Evolutionary conservation across 805 yeast genomes (phyloP).

Genomic region (Yueomyces sp.): DNA sequence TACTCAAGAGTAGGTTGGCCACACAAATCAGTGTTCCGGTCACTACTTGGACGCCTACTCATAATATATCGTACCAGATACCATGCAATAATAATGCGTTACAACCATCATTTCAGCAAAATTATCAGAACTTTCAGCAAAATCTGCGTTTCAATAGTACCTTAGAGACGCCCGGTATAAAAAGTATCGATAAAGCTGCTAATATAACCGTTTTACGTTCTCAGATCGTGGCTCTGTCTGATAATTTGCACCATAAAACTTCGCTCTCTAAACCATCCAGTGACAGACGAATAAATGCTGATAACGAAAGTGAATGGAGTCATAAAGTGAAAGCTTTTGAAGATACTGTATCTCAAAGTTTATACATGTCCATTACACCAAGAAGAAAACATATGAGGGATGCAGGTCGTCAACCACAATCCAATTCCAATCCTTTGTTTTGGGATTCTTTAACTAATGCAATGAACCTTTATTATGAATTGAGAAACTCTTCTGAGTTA

Average conservation of each 20-base stretch:
- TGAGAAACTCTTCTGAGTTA: slow-evolving; percentile 30
- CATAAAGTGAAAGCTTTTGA: slow-evolving; percentile 39
- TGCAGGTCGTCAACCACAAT: slow-evolving; percentile 24
- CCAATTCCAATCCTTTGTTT: slow-evolving; percentile 32
- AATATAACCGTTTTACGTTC: too few relatives aligned
- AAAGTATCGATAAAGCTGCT: too few relatives aligned
- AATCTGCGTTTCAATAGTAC: too few relatives aligned
- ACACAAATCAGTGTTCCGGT: slow-evolving; percentile 23
- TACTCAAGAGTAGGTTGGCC: slow-evolving; percentile 26
- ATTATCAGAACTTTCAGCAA: too few relatives aligned
- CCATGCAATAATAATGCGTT: too few relatives aligned
- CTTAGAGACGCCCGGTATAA: too few relatives aligned
- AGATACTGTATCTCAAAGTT: slow-evolving; percentile 30
- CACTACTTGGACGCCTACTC: slow-evolving; percentile 21
- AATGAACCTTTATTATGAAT: slow-evolving; percentile 36
- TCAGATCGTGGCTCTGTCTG: too few relatives aligned
- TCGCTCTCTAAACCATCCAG: too few relatives aligned
- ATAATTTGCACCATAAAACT: too few relatives aligned
- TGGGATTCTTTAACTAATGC: slow-evolving; percentile 41
- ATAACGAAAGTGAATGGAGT: slow-evolving; percentile 19
- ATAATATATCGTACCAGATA: too few relatives aligned
- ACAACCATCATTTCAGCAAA: too few relatives aligned
- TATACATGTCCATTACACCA: slow-evolving; percentile 24
- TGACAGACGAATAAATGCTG: too few relatives aligned
- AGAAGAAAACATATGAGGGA: slow-evolving; percentile 20